Percentiles rank a stretch among this genome's conserved stretches.
These are phyloP conservation scores for Drechslerella dactyloides DNA, from an alignment of 2,329 filamentous ascomycete species.

Conservation along the genomic window DNA sequence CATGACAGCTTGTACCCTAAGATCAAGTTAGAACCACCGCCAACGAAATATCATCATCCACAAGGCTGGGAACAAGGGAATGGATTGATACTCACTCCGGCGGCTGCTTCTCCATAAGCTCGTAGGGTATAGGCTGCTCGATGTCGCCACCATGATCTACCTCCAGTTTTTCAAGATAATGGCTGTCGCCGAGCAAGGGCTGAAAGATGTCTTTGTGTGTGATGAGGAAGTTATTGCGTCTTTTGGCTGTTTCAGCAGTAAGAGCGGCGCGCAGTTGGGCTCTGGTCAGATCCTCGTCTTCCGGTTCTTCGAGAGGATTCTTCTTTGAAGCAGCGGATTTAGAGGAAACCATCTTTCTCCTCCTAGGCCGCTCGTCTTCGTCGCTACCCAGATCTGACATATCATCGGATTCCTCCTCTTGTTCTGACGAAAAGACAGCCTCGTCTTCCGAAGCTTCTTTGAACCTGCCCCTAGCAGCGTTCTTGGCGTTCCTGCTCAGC, in stretches of 20 bases:
- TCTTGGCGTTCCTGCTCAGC: conserved; percentile 39
- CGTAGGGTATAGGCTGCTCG: conserved; percentile 57
- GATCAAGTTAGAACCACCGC: conserved; percentile 2
- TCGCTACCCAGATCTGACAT: conserved; percentile 43
- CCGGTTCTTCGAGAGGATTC: conserved; percentile 43
- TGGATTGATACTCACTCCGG: conserved; percentile 55
- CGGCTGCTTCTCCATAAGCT: conserved; percentile 60
- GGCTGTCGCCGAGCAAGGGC: conserved; percentile 44
- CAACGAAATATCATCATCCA: background rate
- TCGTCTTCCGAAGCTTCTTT: conserved; percentile 46
- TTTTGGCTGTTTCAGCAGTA: conserved; percentile 38
- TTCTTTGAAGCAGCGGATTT: conserved; percentile 23
- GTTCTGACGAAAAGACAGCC: conserved; percentile 39
- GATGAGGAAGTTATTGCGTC: conserved; percentile 41
- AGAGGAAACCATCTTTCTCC: conserved; percentile 20
- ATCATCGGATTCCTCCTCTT: conserved; percentile 23
- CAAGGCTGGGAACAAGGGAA: background rate
- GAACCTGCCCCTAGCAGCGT: conserved; percentile 35
- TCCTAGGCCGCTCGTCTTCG: conserved; percentile 33
- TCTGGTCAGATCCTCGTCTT: conserved; percentile 45
- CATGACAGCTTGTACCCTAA: conserved; percentile 28
- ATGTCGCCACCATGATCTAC: conserved; percentile 19
- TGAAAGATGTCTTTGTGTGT: conserved; percentile 45
- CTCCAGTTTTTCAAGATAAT: conserved; percentile 43
- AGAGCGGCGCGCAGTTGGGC: conserved; percentile 43